These are phyloP conservation scores for Umbelopsis vinacea DNA, from an alignment of 192 early-diverging fungal genomes.

Conservation along the genomic window DNA sequence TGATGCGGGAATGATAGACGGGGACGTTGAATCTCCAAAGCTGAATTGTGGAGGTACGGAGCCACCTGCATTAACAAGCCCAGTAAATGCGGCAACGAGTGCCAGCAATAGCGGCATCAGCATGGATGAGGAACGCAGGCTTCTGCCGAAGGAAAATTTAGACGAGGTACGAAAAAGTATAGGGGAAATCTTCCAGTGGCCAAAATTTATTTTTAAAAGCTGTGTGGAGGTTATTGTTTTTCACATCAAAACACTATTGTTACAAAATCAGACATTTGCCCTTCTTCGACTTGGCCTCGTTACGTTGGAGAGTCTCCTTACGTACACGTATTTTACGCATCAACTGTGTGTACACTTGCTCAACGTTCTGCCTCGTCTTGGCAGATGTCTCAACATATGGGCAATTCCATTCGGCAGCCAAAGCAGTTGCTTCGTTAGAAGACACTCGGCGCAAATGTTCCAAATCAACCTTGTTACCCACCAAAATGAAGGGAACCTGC, in stretches of 20 bases:
- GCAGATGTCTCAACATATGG: slow-evolving; percentile 75
- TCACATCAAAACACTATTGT: slow-evolving; percentile 23
- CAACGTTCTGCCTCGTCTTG: slow-evolving; percentile 81
- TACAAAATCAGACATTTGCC: slow-evolving; percentile 43
- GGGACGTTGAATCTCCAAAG: background rate
- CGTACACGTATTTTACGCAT: slow-evolving; percentile 79
- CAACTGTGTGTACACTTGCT: slow-evolving; percentile 71
- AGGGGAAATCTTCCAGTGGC: slow-evolving; percentile 1
- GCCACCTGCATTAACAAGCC: background rate
- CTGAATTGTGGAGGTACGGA: background rate
- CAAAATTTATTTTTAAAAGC: slow-evolving; percentile 1
- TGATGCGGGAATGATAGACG: slow-evolving; percentile 15
- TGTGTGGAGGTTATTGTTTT: background rate
- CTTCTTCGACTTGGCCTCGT: slow-evolving; percentile 39
- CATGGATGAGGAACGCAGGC: background rate
- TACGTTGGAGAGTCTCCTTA: slow-evolving; percentile 46
- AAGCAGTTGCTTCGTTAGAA: slow-evolving; percentile 56
- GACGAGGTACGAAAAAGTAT: background rate
- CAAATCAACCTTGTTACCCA: slow-evolving; percentile 81
- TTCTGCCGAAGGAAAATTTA: background rate
- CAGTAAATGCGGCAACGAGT: slow-evolving; percentile 2
- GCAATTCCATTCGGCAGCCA: slow-evolving; percentile 71
- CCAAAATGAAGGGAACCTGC: slow-evolving; percentile 77
- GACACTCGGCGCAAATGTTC: slow-evolving; percentile 63
- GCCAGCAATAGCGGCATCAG: slow-evolving; percentile 15